These are phyloP conservation scores for Fraxinus pennsylvanica DNA, from an alignment of 257 asterid genomes.

Conservation along the genomic window DNA sequence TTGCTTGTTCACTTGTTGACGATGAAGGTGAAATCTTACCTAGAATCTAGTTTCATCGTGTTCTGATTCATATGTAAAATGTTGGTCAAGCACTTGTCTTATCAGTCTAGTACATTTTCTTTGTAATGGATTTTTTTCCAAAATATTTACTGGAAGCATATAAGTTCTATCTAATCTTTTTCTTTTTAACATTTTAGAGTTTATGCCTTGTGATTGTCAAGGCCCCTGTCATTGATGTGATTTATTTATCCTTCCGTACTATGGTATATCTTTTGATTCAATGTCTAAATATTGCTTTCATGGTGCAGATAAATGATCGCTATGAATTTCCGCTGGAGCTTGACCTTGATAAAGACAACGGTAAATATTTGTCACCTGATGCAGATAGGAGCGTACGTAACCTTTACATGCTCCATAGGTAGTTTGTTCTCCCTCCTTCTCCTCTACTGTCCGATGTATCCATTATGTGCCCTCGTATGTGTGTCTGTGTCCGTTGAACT, in stretches of 20 bases:
- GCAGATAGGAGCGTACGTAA: conserved; percentile 68
- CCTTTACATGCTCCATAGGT: conserved; percentile 70
- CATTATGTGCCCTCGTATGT: not conserved
- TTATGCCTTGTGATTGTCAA: not conserved
- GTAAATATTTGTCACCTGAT: conserved; percentile 68
- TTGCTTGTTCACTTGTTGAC: not conserved
- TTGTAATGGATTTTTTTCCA: not conserved
- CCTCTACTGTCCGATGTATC: not conserved
- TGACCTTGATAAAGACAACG: conserved; percentile 68
- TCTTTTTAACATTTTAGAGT: not conserved
- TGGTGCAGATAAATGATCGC: conserved; percentile 65
- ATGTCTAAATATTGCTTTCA: not conserved
- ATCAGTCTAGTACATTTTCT: not conserved
- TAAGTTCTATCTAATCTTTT: not conserved
- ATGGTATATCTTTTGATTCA: not conserved
- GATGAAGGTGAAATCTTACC: not conserved
- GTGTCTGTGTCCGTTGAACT: not conserved
- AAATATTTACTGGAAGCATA: not conserved
- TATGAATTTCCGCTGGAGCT: conserved; percentile 70
- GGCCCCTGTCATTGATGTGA: not conserved
- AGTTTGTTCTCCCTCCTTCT: not conserved
- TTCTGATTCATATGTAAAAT: not conserved
- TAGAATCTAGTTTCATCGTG: not conserved
- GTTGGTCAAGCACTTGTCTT: not conserved
- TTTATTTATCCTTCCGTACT: not conserved